These are phyloP conservation scores for Laguncularia racemosa DNA, from an alignment of 345 rosid species.

Conservation along the genomic window DNA sequence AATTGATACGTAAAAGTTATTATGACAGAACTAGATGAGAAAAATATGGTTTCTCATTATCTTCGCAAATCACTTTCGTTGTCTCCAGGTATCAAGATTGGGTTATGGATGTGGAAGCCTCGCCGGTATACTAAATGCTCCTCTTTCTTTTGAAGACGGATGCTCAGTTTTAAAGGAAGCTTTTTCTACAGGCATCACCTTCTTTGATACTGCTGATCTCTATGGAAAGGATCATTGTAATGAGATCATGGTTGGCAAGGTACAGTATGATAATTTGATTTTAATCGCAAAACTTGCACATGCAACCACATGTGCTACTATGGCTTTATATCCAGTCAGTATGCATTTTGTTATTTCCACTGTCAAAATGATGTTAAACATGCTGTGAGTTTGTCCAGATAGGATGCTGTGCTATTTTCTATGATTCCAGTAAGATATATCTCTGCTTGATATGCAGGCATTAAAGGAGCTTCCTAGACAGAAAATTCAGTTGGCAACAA, in stretches of 20 bases:
- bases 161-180: constrained; percentile 27
- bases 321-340: too few species aligned
- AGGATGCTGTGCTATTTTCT: too few species aligned
- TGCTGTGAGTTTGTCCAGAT: too few species aligned
- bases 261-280: constrained; percentile 1
- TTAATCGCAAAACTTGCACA: too few species aligned
- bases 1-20: too few species aligned
- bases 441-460: constrained; percentile 17
- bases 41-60: neutral
- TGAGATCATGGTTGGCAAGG: constrained; percentile 47
- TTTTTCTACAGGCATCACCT: constrained; percentile 37
- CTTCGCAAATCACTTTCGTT: neutral
- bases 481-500: constrained; percentile 42
- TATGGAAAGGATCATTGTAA: constrained; percentile 33
- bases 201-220: constrained; percentile 33
- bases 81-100: constrained; percentile 30
- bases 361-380: too few species aligned
- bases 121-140: constrained; percentile 27
- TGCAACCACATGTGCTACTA: too few species aligned
- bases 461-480: constrained; percentile 48
- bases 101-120: constrained; percentile 52
- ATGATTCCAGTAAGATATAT: too few species aligned
- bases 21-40: neutral
- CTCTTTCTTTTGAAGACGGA: constrained; percentile 42
- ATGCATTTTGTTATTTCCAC: too few species aligned